Evolutionary conservation across 2,329 filamentous ascomycete species (phyloP).

Genomic region (Aureobasidium sp.): DNA sequence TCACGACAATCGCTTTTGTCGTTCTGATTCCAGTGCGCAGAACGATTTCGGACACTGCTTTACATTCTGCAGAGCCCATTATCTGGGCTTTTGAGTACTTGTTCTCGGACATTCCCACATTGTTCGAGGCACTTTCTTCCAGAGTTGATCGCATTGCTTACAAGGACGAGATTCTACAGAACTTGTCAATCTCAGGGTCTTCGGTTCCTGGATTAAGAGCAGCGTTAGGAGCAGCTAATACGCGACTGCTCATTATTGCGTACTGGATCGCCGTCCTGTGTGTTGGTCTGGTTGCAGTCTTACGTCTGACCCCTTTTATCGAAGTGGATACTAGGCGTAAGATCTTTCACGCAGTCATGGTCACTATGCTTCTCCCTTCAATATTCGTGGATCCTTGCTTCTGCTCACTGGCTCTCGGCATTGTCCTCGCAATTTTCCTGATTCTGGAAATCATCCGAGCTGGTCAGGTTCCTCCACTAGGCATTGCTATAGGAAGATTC

Average conservation of each 20-base stretch:
- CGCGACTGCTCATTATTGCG: constrained; percentile 64
- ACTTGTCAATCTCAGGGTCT: not conserved
- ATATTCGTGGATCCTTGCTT: constrained; percentile 83
- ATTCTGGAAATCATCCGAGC: constrained; percentile 84
- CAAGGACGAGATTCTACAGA: constrained; percentile 13
- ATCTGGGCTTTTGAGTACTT: constrained; percentile 91
- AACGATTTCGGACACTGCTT: constrained; percentile 60
- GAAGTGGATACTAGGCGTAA: constrained; percentile 95
- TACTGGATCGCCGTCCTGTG: constrained; percentile 69
- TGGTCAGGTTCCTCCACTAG: constrained; percentile 83
- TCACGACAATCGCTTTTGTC: constrained; percentile 57
- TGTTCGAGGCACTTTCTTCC: constrained; percentile 25
- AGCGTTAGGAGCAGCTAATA: constrained; percentile 68
- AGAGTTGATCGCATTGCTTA: constrained; percentile 16
- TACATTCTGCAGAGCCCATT: constrained; percentile 70
- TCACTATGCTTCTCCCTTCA: constrained; percentile 84
- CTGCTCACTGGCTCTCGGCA: constrained; percentile 67
- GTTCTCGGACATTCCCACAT: constrained; percentile 66
- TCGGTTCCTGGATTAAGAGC: constrained; percentile 53
- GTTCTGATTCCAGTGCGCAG: constrained; percentile 65
- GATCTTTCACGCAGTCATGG: constrained; percentile 98
- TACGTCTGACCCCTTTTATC: constrained; percentile 69
- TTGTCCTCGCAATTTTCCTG: constrained; percentile 78
- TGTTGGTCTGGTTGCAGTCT: constrained; percentile 66
- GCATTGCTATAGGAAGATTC: constrained; percentile 77